Conservation (phyloP, 441 rosid species). For the Gossypium aridum region DNA sequence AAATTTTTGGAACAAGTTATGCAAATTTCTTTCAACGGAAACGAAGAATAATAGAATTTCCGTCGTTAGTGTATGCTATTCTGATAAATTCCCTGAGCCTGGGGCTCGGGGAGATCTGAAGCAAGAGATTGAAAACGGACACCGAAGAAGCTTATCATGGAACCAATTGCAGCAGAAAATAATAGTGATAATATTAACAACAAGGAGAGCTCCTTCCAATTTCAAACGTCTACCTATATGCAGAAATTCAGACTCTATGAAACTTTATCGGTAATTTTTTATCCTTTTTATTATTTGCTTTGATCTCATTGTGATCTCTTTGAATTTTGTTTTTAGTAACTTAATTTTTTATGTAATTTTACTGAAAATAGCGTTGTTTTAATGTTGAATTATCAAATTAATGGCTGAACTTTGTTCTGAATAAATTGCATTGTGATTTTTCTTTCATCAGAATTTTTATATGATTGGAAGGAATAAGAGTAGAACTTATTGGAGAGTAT, state of each 20-base stretch:
- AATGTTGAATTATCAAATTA: constrained; percentile 1
- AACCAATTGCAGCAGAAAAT: constrained; percentile 33
- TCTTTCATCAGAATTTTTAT: constrained; percentile 62
- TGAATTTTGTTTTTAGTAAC: not conserved
- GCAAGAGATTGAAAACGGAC: not conserved
- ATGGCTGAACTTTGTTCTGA: not conserved
- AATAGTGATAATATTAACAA: not conserved
- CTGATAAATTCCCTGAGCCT: constrained; percentile 60
- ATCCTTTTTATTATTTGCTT: not conserved
- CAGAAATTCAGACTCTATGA: constrained; percentile 72
- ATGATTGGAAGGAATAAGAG: constrained; percentile 90
- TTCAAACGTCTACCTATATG: constrained; percentile 30
- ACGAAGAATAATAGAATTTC: not conserved
- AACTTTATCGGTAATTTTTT: constrained; percentile 54
- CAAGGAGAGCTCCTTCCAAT: constrained; percentile 29
- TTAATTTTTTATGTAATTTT: not conserved
- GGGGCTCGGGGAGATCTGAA: constrained; percentile 66
- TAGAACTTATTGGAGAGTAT: constrained; percentile 77
- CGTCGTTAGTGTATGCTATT: constrained; percentile 46
- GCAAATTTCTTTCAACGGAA: not conserved
- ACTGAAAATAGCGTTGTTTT: not conserved
- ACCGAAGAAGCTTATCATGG: constrained; percentile 21
- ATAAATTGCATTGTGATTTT: constrained; percentile 11
- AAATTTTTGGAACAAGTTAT: not conserved
- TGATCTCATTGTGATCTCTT: constrained; percentile 9